Base-by-base conservation (phyloP, 129 eudicot species). In the Heracleum sosnowskyi region DNA sequence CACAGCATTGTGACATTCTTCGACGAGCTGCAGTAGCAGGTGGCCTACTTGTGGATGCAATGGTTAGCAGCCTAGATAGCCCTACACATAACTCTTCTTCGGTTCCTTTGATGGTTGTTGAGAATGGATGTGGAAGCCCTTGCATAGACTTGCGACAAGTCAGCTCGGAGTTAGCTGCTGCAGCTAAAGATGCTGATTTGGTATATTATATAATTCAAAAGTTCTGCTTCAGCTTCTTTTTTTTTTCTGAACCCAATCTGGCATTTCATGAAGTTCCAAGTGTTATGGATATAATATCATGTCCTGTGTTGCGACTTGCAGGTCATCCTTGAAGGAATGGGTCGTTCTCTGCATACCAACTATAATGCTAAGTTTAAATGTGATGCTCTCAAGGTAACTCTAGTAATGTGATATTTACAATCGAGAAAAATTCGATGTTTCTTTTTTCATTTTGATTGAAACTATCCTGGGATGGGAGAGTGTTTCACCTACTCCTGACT, bases 261-360 rank as follows among this genome's bases (percentile, higher is more conserved):
- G 69, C 34, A 60, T 60, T 51, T 60, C 0, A 60, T 60, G 17
- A 60, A 60, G 13, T 60, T 60, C 34, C 34, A n/a, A 26, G 34
- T 60, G 69, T 60, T 60, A 16, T 60, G 4, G 35, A n/a, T 26
- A 22, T 22, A 24, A 60, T 60, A 60, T 26, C 16, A 10, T 8
- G 16, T 41, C 26, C 63, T 24, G 10, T 10, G 73, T 72, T 78
- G 76, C 79, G 46, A n/a, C 28, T 0, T 83, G 83, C 84, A 95
- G 99, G 82, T 95, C 42, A 86, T 95, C 75, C 90, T 95, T 86
- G 99, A 95, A 90, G 99, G 99, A n/a, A 95, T 95, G 99, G 99
- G 99, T 7, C 89, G 99, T 17, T 69, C 99, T 10, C 78, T 95
- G 78, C 97, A 92, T 83, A 95, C 99, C 42, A 95, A 95, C 86